These are phyloP conservation scores for Aspergillaceae sp. DNA, from an alignment of 2,329 filamentous ascomycete genomes.

Conservation along the genomic window DNA sequence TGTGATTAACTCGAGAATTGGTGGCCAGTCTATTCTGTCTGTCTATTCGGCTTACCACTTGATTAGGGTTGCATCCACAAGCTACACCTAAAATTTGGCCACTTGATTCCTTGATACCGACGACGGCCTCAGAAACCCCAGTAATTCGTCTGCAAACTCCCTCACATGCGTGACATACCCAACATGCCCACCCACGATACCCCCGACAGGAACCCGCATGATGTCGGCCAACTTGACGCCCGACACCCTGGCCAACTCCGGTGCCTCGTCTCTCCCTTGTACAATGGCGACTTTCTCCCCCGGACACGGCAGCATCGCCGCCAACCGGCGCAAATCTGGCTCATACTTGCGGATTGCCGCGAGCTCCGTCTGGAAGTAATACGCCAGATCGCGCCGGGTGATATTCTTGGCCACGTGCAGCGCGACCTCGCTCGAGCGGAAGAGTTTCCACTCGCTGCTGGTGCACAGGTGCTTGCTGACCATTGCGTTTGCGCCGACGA, in stretches of 20 bases:
- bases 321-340: conserved; percentile 40
- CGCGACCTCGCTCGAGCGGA: no score
- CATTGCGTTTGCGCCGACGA: conserved; percentile 41
- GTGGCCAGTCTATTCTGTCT: no score
- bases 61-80: no score
- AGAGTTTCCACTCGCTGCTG: not conserved
- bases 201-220: conserved; percentile 37
- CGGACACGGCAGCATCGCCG: not conserved
- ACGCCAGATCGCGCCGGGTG: conserved; percentile 8
- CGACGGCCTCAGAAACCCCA: conserved; percentile 4
- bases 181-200: conserved; percentile 45
- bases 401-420: no score
- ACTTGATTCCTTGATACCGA: no score
- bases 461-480: conserved; percentile 31
- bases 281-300: conserved; percentile 50
- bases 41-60: no score
- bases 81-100: no score
- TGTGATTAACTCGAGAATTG: no score
- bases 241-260: conserved; percentile 43
- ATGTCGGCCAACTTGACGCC: conserved; percentile 42
- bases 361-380: conserved; percentile 37
- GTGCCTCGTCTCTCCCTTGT: conserved; percentile 40
- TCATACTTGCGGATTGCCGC: conserved; percentile 45
- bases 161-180: conserved; percentile 45
- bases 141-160: conserved; percentile 51